These are phyloP conservation scores for Mycena citricolor DNA, from an alignment of 1,284 basidiomycete genomes.

Conservation along the genomic window DNA sequence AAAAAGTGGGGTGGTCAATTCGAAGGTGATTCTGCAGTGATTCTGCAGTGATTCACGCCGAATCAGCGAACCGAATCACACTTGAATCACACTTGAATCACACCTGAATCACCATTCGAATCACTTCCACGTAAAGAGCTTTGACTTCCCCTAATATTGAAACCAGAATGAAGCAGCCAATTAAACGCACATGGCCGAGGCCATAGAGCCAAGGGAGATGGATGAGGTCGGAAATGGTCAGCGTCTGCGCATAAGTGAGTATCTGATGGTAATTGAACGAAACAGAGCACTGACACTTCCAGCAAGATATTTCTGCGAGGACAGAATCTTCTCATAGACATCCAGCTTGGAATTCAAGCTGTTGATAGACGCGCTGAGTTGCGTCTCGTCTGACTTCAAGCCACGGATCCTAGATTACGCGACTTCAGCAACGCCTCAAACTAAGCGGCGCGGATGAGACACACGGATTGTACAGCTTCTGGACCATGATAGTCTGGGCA, in stretches of 20 bases:
- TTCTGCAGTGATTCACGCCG: no score
- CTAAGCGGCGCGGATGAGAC: no score
- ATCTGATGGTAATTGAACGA: background rate
- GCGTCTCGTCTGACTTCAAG: constrained; percentile 29
- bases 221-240: constrained; percentile 17
- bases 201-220: constrained; percentile 9
- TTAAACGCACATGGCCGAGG: constrained; percentile 20
- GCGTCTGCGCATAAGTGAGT: constrained; percentile 1
- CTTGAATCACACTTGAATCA: no score
- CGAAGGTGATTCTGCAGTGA: no score
- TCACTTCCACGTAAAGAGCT: no score
- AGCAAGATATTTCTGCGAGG: constrained; percentile 51
- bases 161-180: no score
- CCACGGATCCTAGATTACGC: constrained; percentile 24
- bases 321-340: constrained; percentile 51
- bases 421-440: background rate
- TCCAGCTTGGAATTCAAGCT: constrained; percentile 41
- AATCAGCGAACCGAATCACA: no score
- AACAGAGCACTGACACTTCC: constrained; percentile 41
- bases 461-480: constrained; percentile 33
- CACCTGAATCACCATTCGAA: no score
- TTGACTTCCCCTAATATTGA: no score
- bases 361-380: constrained; percentile 31
- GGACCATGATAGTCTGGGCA: constrained; percentile 31
- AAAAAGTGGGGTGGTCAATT: no score